Base-by-base conservation (phyloP, 768 basidiomycete genomes). In the Tylopilus subfusipes region DNA sequence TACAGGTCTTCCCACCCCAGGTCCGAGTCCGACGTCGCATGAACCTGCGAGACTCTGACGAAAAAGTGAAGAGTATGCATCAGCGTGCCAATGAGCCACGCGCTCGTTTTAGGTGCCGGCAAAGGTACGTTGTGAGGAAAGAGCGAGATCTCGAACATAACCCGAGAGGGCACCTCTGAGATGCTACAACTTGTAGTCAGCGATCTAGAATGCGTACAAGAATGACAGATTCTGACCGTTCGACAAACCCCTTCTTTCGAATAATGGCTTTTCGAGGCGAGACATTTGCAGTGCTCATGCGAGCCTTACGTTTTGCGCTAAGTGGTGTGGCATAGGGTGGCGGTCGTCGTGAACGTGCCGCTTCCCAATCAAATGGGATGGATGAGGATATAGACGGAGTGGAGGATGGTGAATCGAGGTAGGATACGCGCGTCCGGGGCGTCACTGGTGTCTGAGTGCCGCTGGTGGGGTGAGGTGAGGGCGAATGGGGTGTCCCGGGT, bases 301-400 rank as follows among this genome's bases (percentile, higher is more conserved):
- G 69, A 47, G 58, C 77, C 55, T 63, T 77, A 39, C 73, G 72
- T 66, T 78, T 82, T 48, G 65, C 75, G 48, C 72, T 71, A 8
- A 77, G 65, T 2, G 88, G 88, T 0, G 84, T 83, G 3, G 75
- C 76, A 76, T 87, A 93, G 4, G 90, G 90, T 4, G 90, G 82
- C 4, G 88, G 84, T 56, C 77, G 78, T 47, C 80, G 76, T 1
- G 82, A 77, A n/a, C 86, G 77, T 13, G 84, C 91, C 0, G 91
- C 90, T 29, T 88, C 86, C 91, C 91, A 93, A 73, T 93, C 90
- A 63, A 93, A 93, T 1, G 90, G 87, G 10, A 78, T 70, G 8
- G 86, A 85, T 1, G 87, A 85, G 6, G 90, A 89, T 44, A 88
- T 76, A 4, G 90, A 92, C 5, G 88, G 84, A 0, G 86, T 84